Base-by-base conservation (phyloP, 371 early-diverging fungal species). In the Hamiltosporidium magnivora region DNA sequence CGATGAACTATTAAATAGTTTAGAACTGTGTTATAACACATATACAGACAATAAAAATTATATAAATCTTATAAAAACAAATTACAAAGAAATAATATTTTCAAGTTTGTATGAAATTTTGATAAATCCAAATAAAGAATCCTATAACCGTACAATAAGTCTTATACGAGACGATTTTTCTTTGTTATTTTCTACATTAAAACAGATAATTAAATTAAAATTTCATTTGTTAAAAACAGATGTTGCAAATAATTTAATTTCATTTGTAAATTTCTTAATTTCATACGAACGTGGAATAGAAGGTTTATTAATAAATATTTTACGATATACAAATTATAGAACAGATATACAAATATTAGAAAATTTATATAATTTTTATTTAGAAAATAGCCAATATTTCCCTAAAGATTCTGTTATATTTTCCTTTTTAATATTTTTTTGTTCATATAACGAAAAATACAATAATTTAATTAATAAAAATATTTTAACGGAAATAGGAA, bases 131-230 rank as follows among this genome's bases (percentile, higher is more conserved):
- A 49, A 49, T 49, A 49, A 4, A 12, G 49, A 12, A 8, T 4
- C 4, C 12, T 49, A 8, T 49, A 49, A 49, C 12, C 12, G 8
- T 49, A 8, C 12, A 49, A 49, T 49, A 49, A 12, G 8, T 4
- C 12, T 12, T 49, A 49, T 49, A 49, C 4, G 49, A 49, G 49
- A 49, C 12, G 49, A 49, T 4, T 49, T 49, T 49, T 8, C 12
- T 8, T 8, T 49, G 4, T 8, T 66, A 44, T 37, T 58, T 12
- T 58, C 55, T 37, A 42, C 58, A 9, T 49, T 66, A 11, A 69
- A 69, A 52, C 61, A 69, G 39, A 52, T 69, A 3, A 69, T 69
- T 41, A 69, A 69, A 53, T 63, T 63, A 39, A 69, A 69, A 59
- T 63, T 53, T 42, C 9, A 53, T 46, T 54, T 43, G n/a, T 54